phyloP scores from a whole-genome alignment of 1,284 basidiomycete genomes.

The Ceratobasidium sp. region DNA sequence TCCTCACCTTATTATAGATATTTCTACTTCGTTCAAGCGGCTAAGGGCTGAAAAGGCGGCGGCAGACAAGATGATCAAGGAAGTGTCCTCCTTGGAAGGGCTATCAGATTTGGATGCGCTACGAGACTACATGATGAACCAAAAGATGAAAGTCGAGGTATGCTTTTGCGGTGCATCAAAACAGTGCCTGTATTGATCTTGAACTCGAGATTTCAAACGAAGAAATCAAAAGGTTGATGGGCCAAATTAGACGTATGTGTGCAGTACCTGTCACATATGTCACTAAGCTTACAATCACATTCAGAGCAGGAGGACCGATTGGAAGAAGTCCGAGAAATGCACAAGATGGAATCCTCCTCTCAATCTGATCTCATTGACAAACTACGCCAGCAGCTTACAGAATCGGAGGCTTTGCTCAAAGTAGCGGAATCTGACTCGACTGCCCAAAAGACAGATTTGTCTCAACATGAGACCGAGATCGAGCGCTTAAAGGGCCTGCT shows the following conservation, averaged over 20 bases:
- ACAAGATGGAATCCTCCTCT: slow-evolving; percentile 77
- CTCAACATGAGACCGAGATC: slow-evolving; percentile 65
- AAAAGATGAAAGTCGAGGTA: slow-evolving; percentile 75
- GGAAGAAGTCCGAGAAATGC: slow-evolving; percentile 83
- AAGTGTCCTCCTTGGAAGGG: slow-evolving; percentile 74
- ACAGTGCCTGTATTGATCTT: no score
- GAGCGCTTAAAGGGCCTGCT: slow-evolving; percentile 66
- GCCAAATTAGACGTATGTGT: slow-evolving; percentile 71
- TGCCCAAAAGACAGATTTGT: slow-evolving; percentile 62
- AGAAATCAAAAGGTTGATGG: slow-evolving; percentile 75
- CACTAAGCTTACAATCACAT: neutral
- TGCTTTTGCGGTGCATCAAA: no score
- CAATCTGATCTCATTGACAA: slow-evolving; percentile 75
- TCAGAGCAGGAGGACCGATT: slow-evolving; percentile 83
- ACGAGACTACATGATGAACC: slow-evolving; percentile 73
- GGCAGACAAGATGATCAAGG: slow-evolving; percentile 74
- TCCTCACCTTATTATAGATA: slow-evolving; percentile 56
- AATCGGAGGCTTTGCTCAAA: slow-evolving; percentile 67
- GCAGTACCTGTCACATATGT: neutral
- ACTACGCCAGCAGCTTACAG: slow-evolving; percentile 70
- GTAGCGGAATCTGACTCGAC: slow-evolving; percentile 56
- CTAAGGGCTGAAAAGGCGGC: slow-evolving; percentile 73
- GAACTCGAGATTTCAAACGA: slow-evolving; percentile 66
- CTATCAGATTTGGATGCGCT: slow-evolving; percentile 71
- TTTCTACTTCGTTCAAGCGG: slow-evolving; percentile 76